Percentiles rank a stretch among this genome's conserved stretches.
phyloP scores from a whole-genome alignment of 208 protist genomes.

The Crithidia brevicula region DNA sequence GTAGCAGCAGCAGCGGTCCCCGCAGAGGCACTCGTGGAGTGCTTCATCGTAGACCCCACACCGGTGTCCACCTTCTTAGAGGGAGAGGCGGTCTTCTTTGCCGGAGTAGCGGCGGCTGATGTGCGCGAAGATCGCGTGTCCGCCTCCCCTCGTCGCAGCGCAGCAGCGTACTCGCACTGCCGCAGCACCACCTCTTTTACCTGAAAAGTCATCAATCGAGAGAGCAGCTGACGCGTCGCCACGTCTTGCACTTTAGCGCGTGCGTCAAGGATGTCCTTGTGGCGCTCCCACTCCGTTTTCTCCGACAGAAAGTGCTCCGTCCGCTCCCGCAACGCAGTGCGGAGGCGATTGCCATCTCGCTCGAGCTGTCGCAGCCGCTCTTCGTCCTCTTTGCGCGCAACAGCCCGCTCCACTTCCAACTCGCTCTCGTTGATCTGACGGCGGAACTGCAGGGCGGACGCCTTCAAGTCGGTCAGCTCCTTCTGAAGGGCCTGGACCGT shows the following conservation, averaged over 20 bases:
- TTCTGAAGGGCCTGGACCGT: slow-evolving; percentile 22
- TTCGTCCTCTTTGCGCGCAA: slow-evolving; percentile 38
- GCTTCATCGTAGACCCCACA: no score
- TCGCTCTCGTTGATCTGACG: slow-evolving; percentile 72
- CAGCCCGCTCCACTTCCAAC: slow-evolving; percentile 49
- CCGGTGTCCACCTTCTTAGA: background rate
- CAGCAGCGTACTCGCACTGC: slow-evolving; percentile 20
- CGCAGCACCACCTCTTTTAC: slow-evolving; percentile 22
- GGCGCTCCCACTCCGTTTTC: slow-evolving; percentile 21
- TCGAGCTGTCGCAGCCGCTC: slow-evolving; percentile 42
- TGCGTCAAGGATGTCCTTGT: slow-evolving; percentile 5
- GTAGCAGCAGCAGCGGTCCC: background rate
- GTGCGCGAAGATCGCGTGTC: no score
- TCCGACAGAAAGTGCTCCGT: slow-evolving; percentile 26
- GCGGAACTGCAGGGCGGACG: slow-evolving; percentile 43
- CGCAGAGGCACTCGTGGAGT: no score
- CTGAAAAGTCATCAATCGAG: slow-evolving; percentile 26
- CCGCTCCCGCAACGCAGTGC: slow-evolving; percentile 47
- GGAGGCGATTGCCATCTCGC: slow-evolving; percentile 53
- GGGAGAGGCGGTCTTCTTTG: background rate
- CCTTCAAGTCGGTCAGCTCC: slow-evolving; percentile 52
- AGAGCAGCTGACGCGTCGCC: slow-evolving; percentile 37
- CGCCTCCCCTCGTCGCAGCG: background rate
- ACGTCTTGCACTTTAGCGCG: slow-evolving; percentile 33
- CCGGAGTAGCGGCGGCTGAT: background rate